phyloP scores from a whole-genome alignment of 2,329 filamentous ascomycete species.

The Calonectria henricotiae region DNA sequence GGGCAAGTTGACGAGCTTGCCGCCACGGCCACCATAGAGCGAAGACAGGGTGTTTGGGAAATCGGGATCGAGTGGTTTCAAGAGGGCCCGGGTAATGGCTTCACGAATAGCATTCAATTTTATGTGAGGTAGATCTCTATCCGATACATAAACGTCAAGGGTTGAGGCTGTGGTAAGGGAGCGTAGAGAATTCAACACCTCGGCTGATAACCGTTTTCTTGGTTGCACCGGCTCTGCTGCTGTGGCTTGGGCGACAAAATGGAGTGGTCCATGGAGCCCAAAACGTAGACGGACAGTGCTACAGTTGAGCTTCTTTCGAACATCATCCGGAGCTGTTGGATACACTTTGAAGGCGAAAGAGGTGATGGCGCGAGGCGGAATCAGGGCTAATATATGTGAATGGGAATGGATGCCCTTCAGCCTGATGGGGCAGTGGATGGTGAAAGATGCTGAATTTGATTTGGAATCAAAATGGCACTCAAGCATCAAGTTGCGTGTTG shows the following conservation, averaged over 20 bases:
- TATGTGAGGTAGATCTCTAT: conserved; percentile 23
- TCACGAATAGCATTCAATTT: conserved; percentile 31
- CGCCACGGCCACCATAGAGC: conserved; percentile 22
- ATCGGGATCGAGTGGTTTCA: conserved; percentile 29
- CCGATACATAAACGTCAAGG: conserved; percentile 32
- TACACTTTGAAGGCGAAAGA: conserved; percentile 30
- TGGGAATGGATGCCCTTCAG: conserved; percentile 30
- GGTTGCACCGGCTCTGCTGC: conserved; percentile 28
- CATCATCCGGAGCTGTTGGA: conserved; percentile 11
- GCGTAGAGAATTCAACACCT: conserved; percentile 24
- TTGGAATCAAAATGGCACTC: conserved; percentile 27
- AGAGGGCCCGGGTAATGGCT: conserved; percentile 11
- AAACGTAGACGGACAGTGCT: conserved; percentile 28
- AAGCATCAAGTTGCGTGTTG: conserved; percentile 14
- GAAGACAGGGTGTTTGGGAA: conserved; percentile 10
- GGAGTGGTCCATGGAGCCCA: conserved; percentile 7
- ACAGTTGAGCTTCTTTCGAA: conserved; percentile 30
- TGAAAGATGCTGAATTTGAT: conserved; percentile 17
- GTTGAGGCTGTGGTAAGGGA: conserved; percentile 10
- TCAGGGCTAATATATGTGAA: conserved; percentile 20
- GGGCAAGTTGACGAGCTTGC: conserved; percentile 21
- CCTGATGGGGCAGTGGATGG: conserved; percentile 27
- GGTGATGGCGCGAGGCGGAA: conserved; percentile 17
- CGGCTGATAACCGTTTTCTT: conserved; percentile 28
- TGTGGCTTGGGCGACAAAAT: conserved; percentile 9